phyloP scores from a whole-genome alignment of 1,284 basidiomycete species.

The Phlebopus sp. region DNA sequence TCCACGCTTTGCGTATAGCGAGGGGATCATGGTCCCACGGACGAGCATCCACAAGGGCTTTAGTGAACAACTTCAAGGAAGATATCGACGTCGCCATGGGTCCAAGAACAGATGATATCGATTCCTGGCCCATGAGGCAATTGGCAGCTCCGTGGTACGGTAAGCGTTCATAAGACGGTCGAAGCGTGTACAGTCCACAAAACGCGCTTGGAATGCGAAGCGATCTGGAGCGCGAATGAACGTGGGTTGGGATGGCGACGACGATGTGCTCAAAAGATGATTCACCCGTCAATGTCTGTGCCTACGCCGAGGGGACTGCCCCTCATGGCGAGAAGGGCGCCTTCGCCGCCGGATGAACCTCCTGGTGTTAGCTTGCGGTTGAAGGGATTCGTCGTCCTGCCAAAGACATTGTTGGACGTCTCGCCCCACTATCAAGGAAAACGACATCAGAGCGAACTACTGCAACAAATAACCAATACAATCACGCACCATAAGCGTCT shows the following conservation, averaged over 20 bases:
- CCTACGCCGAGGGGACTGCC: conserved; percentile 68
- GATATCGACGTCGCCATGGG: conserved; percentile 62
- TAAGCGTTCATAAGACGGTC: conserved; percentile 70
- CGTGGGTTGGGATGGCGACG: not conserved
- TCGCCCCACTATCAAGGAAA: conserved; percentile 51
- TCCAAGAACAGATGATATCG: conserved; percentile 70
- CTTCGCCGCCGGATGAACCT: conserved; percentile 68
- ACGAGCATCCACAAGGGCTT: conserved; percentile 50
- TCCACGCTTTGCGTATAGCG: conserved; percentile 65
- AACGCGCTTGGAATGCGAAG: conserved; percentile 71
- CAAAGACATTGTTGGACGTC: conserved; percentile 65
- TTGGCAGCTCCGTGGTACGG: conserved; percentile 68
- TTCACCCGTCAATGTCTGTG: conserved; percentile 65
- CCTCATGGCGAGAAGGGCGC: conserved; percentile 56
- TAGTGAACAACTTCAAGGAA: conserved; percentile 63
- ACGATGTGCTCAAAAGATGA: not conserved
- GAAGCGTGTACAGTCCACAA: conserved; percentile 67
- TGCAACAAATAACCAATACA: not conserved
- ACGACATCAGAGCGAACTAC: too few species aligned
- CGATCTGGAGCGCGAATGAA: conserved; percentile 38
- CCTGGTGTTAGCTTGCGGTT: conserved; percentile 55
- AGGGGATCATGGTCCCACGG: conserved; percentile 74
- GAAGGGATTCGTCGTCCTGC: conserved; percentile 65
- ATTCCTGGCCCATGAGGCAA: conserved; percentile 69
- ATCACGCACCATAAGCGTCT: conserved; percentile 56